A percentile compares a stretch with the other conserved stretches of the same genome.
phyloP scores from a whole-genome alignment of 768 basidiomycete species.

The Favolaschia claudopus region DNA sequence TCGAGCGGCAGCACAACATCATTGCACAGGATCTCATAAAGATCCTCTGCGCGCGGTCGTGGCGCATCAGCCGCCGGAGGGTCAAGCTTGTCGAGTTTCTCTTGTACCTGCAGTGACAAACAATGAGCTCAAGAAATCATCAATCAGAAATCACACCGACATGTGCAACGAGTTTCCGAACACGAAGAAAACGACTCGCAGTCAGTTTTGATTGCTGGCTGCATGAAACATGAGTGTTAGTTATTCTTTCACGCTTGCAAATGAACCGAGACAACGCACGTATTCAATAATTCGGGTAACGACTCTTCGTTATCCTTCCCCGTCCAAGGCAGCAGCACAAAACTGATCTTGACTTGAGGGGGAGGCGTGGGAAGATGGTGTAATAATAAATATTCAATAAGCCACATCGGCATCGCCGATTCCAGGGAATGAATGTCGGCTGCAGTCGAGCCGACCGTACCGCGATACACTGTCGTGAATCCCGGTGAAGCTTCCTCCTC shows the following conservation, averaged over 20 bases:
- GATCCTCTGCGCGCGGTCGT: constrained; percentile 61
- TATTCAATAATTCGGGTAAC: constrained; percentile 84
- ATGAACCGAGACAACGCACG: constrained; percentile 57
- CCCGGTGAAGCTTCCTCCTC: constrained; percentile 82
- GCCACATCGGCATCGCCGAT: constrained; percentile 84
- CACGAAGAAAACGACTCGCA: constrained; percentile 84
- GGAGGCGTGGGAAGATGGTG: constrained; percentile 63
- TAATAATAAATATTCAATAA: constrained; percentile 84
- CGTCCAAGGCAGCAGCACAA: constrained; percentile 83
- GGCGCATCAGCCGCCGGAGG: constrained; percentile 38
- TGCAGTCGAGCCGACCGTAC: constrained; percentile 65
- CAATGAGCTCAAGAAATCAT: background rate
- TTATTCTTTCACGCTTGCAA: background rate
- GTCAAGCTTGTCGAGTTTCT: constrained; percentile 74
- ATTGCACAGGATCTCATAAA: constrained; percentile 90
- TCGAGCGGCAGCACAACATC: constrained; percentile 81
- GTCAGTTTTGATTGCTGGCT: constrained; percentile 87
- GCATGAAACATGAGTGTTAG: constrained; percentile 2
- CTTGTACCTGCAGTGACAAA: constrained; percentile 67
- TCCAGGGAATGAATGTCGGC: constrained; percentile 62
- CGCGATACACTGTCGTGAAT: constrained; percentile 81
- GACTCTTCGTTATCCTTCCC: constrained; percentile 63
- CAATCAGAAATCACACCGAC: constrained; percentile 52
- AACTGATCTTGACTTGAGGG: constrained; percentile 79
- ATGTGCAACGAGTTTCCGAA: constrained; percentile 85